Conservation (phyloP, 176 grass and related monocot genomes). For the Juncus effusus region DNA sequence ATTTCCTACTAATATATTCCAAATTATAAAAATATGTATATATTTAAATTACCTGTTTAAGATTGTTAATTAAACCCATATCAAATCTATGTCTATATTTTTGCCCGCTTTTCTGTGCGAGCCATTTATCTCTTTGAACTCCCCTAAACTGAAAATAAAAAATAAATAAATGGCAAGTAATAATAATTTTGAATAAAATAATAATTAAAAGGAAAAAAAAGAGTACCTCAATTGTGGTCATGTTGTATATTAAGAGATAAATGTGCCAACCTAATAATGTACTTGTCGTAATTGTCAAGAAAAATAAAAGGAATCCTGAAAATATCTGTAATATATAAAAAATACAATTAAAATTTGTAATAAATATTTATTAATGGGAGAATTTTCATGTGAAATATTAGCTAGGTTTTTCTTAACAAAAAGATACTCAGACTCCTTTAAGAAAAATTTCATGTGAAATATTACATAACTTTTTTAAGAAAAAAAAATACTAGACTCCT, state of each 20-base stretch:
- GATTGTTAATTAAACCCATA: conserved; percentile 71
- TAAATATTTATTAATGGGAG: not conserved
- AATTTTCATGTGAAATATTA: not conserved
- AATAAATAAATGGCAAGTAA: not conserved
- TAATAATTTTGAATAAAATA: conserved; percentile 17
- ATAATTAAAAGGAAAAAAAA: conserved; percentile 16
- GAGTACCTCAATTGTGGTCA: conserved; percentile 91
- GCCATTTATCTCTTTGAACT: conserved; percentile 72
- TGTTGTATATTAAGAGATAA: conserved; percentile 77
- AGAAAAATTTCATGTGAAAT: not conserved
- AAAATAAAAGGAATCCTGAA: conserved; percentile 45
- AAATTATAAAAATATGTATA: not conserved
- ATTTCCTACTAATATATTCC: not conserved
- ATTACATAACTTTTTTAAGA: too few species aligned
- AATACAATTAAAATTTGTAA: too few species aligned
- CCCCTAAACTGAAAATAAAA: conserved; percentile 49
- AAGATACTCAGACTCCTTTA: not conserved
- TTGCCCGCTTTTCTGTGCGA: conserved; percentile 88
- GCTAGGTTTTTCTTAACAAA: conserved; percentile 13
- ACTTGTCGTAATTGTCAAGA: conserved; percentile 66
- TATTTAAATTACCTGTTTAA: conserved; percentile 46
- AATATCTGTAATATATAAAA: conserved; percentile 41
- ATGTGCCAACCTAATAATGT: conserved; percentile 89
- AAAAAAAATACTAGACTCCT: not conserved
- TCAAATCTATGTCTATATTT: conserved; percentile 78